These are phyloP conservation scores for Phytophthora idaei DNA, from an alignment of 352 stramenopile species.

Conservation along the genomic window DNA sequence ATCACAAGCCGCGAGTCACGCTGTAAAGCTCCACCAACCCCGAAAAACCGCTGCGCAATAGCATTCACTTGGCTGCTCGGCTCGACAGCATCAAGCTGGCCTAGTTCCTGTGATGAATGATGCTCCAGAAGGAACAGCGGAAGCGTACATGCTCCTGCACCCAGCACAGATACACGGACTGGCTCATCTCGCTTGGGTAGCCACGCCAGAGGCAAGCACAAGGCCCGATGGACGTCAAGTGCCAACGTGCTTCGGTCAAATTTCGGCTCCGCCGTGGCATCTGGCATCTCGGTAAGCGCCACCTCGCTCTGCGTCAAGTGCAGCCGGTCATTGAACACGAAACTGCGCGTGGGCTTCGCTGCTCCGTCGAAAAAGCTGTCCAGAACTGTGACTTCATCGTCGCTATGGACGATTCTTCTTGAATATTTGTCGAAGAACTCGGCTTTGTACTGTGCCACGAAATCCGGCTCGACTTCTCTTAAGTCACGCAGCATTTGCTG, in stretches of 20 bases:
- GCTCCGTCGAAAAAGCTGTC: constrained; percentile 56
- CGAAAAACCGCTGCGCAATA: constrained; percentile 55
- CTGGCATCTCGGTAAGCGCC: constrained; percentile 26
- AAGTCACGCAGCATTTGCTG: constrained; percentile 64
- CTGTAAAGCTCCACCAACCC: constrained; percentile 34
- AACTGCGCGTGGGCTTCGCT: constrained; percentile 52
- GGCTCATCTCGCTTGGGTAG: constrained; percentile 13
- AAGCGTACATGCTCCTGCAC: constrained; percentile 60
- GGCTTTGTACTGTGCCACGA: constrained; percentile 59
- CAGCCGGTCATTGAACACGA: constrained; percentile 77
- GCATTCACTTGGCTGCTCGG: constrained; percentile 51
- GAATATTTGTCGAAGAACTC: constrained; percentile 68
- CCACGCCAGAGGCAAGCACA: constrained; percentile 53
- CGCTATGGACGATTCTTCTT: constrained; percentile 51
- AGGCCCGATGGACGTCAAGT: constrained; percentile 72
- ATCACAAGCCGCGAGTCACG: constrained; percentile 36
- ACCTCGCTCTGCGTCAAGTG: constrained; percentile 82
- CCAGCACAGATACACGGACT: constrained; percentile 50
- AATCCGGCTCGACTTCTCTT: constrained; percentile 54
- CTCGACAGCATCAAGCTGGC: constrained; percentile 62
- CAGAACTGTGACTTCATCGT: constrained; percentile 65
- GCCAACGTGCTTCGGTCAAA: constrained; percentile 55
- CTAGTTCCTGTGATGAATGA: constrained; percentile 27
- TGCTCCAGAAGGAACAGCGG: constrained; percentile 62
- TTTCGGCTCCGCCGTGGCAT: constrained; percentile 8